These are phyloP conservation scores for Cystobasidium tubakii DNA, from an alignment of 768 basidiomycete genomes.

Conservation along the genomic window DNA sequence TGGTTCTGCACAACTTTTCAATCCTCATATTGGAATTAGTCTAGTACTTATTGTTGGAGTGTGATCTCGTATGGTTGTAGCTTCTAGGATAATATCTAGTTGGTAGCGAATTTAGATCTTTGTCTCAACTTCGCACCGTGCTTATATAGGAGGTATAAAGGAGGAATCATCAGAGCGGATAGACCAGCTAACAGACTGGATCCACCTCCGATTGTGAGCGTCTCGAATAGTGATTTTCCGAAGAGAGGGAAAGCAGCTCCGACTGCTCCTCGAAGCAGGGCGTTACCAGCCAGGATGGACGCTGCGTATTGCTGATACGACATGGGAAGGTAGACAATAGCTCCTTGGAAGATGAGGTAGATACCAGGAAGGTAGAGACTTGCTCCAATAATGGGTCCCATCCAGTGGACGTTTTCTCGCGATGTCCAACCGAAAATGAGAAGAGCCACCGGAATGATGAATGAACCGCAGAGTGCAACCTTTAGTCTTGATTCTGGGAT, in stretches of 20 bases:
- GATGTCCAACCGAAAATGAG: conserved; percentile 36
- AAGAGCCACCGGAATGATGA: conserved; percentile 16
- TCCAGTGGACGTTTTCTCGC: conserved; percentile 32
- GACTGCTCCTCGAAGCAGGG: conserved; percentile 46
- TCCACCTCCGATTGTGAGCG: conserved; percentile 48
- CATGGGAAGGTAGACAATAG: conserved; percentile 37
- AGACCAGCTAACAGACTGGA: conserved; percentile 48
- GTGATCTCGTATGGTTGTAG: too few relatives aligned
- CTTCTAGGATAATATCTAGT: neutral
- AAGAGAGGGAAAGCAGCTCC: conserved; percentile 46
- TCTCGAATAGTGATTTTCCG: conserved; percentile 46
- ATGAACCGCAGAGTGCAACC: conserved; percentile 15
- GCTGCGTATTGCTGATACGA: conserved; percentile 49
- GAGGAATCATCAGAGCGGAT: conserved; percentile 48
- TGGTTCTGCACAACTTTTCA: too few relatives aligned
- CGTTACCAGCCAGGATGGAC: conserved; percentile 46
- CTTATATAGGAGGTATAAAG: conserved; percentile 40
- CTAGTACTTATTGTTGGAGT: too few relatives aligned
- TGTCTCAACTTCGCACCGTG: conserved; percentile 20
- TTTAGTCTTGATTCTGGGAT: conserved; percentile 32
- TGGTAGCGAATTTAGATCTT: conserved; percentile 28
- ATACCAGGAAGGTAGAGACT: conserved; percentile 34
- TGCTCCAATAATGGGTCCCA: conserved; percentile 29
- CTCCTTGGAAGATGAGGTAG: conserved; percentile 37
- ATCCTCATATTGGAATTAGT: neutral